Evolutionary conservation across 2,329 filamentous ascomycete species (phyloP).

Genomic region (Tolypocladium tropicale): DNA sequence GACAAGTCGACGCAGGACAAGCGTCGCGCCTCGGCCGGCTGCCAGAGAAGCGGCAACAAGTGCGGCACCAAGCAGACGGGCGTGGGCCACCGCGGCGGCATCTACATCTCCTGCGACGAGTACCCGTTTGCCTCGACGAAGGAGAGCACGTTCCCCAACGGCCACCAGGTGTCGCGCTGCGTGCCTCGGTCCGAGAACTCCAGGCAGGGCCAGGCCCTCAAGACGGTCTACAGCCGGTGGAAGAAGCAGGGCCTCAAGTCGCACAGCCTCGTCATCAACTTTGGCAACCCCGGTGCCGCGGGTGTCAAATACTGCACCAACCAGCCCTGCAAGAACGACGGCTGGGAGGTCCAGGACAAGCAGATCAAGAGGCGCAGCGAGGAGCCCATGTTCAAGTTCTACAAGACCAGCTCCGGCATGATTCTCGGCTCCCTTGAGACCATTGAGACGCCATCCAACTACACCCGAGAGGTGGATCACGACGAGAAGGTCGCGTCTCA

Average conservation of each 20-base stretch:
- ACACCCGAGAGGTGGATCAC: constrained; percentile 6
- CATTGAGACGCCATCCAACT: constrained; percentile 3
- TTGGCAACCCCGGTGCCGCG: constrained; percentile 7
- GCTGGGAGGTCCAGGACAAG: constrained; percentile 8
- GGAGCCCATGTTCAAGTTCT: constrained; percentile 8
- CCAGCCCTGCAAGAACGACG: constrained; percentile 10
- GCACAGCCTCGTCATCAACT: constrained; percentile 5
- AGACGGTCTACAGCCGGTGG: constrained; percentile 1
- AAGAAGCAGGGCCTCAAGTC: constrained; percentile 1
- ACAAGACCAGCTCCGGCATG: constrained; percentile 8
- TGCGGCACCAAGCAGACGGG: constrained; percentile 6
- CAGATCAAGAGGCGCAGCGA: constrained; percentile 4
- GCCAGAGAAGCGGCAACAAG: constrained; percentile 5
- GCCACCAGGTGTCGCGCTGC: constrained; percentile 10
- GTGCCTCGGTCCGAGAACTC: constrained; percentile 7
- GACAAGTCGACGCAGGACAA: background rate
- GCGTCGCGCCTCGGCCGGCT: constrained; percentile 5
- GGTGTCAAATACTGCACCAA: constrained; percentile 9
- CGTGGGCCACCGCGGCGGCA: constrained; percentile 5
- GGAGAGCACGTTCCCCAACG: constrained; percentile 3
- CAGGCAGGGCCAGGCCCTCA: constrained; percentile 4
- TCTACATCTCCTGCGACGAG: constrained; percentile 7
- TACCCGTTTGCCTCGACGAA: constrained; percentile 9
- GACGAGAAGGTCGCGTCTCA: constrained; percentile 3
- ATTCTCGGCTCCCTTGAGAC: constrained; percentile 5